Conservation (phyloP, 1,284 basidiomycete species). For the Tylopilus sp. region DNA sequence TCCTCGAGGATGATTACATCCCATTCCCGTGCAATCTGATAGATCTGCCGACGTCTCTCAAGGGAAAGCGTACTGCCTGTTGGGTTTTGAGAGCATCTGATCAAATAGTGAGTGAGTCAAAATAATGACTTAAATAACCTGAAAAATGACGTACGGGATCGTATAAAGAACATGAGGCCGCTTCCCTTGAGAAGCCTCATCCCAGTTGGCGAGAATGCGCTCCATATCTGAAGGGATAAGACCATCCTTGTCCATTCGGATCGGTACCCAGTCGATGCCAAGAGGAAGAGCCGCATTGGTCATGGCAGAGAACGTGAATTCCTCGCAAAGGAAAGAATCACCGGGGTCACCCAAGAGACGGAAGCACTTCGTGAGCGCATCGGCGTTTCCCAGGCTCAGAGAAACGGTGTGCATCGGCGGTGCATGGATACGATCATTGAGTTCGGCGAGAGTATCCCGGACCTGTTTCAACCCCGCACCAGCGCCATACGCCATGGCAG, state of each 20-base stretch:
- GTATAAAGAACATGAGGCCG: conserved; percentile 46
- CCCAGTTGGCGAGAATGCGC: conserved; percentile 60
- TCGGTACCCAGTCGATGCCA: conserved; percentile 55
- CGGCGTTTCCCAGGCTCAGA: conserved; percentile 48
- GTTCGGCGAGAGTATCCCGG: conserved; percentile 41
- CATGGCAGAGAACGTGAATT: conserved; percentile 58
- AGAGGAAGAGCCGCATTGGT: conserved; percentile 51
- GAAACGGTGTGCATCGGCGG: conserved; percentile 44
- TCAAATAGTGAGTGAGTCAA: conserved; percentile 27
- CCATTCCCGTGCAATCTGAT: conserved; percentile 65
- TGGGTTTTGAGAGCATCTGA: conserved; percentile 61
- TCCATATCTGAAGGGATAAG: conserved; percentile 63
- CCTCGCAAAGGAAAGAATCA: conserved; percentile 66
- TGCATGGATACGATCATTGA: conserved; percentile 44
- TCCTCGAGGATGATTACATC: conserved; percentile 64
- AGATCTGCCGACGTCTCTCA: conserved; percentile 64
- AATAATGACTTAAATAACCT: background rate
- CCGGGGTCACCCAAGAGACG: conserved; percentile 59
- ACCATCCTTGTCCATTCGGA: conserved; percentile 67
- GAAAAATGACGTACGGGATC: conserved; percentile 38
- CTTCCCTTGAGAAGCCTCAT: conserved; percentile 50
- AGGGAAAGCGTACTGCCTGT: conserved; percentile 62
- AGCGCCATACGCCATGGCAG: conserved; percentile 43
- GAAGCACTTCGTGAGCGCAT: conserved; percentile 51
- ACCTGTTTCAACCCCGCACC: conserved; percentile 41